Evolutionary conservation across 2,329 filamentous ascomycete genomes (phyloP), one percentile per base, ranked within the genome.

Genomic region (Exophiala sp.): DNA sequence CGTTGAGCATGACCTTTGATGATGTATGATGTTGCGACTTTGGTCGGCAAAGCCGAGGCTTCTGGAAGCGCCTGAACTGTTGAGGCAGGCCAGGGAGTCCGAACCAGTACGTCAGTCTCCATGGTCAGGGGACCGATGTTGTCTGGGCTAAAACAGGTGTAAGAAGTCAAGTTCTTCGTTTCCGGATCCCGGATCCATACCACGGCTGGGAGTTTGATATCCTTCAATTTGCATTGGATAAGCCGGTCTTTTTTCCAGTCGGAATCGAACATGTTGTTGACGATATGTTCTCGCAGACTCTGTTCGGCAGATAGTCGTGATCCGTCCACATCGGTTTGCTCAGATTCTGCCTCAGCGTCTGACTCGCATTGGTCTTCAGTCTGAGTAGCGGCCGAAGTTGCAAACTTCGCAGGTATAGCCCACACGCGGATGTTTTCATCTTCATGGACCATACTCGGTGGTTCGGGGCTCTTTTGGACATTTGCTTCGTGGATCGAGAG

Each of bases 361-460:
- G 67, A 50, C 71, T 79, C 51, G 77, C 66, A 62, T 78, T 79
- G 52, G 74, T 73, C 41, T 16, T 38, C 16, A 68, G 64, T 47
- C 68, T 71, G 24, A 65, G 64, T 5, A 65, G 57, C 41, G 5
- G 12, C 6, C 16, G 55, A 16, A 41, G 51, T 55, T 6, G 55
- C 60, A 47, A 43, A 40, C 42, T 46, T 67, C 36, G 88, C 71
- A 0, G 88, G 81, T 65, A 97, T 78, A 42, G 89, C 86, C 92
- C 92, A 97, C 1, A 96, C 87, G 54, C 85, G 84, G 52, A 96
- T 83, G 58, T 86, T 84, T 9, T 82, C 77, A 68, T 97, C 92
- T 54, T 82, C 70, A 80, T 84, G 95, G 46, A 89, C 84, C 0
- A 91, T 88, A 29, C 75, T 68, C 42, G 69, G 69, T n/a, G 44